Evolutionary conservation across 2,329 filamentous ascomycete species (phyloP).

Genomic region (Cladosporium sp.): DNA sequence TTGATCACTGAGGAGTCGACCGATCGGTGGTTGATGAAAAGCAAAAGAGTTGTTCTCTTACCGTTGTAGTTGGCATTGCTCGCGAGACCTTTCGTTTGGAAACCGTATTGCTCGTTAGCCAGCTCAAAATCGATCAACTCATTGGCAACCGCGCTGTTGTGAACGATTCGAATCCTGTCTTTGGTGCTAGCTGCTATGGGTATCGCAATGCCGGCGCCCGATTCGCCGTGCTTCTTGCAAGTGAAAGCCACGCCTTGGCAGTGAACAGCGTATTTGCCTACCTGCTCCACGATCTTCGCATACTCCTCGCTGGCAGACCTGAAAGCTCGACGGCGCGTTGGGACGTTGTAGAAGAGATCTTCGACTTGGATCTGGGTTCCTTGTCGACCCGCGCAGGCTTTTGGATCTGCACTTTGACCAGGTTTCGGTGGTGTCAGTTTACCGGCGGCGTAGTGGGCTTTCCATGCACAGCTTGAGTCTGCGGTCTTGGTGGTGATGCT

Average conservation of each 20-base stretch:
- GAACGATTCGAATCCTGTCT: conserved; percentile 87
- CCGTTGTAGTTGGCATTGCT: conserved; percentile 95
- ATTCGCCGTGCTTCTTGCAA: conserved; percentile 93
- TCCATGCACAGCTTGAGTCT: conserved; percentile 84
- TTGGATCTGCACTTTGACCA: conserved; percentile 82
- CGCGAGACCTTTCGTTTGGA: conserved; percentile 75
- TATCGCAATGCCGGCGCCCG: conserved; percentile 77
- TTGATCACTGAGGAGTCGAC: conserved; percentile 89
- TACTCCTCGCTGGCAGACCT: conserved; percentile 91
- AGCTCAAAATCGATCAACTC: conserved; percentile 78
- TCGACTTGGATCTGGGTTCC: conserved; percentile 95
- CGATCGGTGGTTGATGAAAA: conserved; percentile 95
- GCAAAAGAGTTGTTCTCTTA: conserved; percentile 80
- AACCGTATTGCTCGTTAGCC: conserved; percentile 76
- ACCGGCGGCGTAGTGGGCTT: conserved; percentile 82
- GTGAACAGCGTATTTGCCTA: conserved; percentile 90
- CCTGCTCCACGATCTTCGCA: conserved; percentile 94
- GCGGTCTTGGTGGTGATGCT: conserved; percentile 92
- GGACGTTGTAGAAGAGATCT: conserved; percentile 95
- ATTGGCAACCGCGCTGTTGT: conserved; percentile 80
- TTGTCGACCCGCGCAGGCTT: conserved; percentile 78
- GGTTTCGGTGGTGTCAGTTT: conserved; percentile 81
- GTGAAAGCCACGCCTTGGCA: conserved; percentile 90
- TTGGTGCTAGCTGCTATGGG: conserved; percentile 68
- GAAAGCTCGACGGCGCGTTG: conserved; percentile 83